Conservation (phyloP, 2,329 filamentous ascomycete species). For the Sarocladiaceae sp. region DNA sequence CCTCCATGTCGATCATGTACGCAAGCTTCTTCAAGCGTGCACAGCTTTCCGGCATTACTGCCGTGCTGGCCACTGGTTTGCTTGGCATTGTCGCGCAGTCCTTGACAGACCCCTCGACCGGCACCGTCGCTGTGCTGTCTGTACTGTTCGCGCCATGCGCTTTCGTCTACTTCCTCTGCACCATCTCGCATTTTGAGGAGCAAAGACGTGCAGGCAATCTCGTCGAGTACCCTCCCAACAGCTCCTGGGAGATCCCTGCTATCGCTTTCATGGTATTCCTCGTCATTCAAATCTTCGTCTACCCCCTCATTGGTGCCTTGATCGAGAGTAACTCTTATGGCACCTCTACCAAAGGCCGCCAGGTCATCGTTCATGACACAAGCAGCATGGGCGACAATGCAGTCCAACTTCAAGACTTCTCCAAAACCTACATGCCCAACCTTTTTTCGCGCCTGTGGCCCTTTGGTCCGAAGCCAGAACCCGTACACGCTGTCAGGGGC, state of each 20-base stretch:
- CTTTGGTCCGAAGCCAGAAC: conserved; percentile 40
- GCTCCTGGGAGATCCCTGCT: conserved; percentile 63
- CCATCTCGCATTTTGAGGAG: conserved; percentile 71
- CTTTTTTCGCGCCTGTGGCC: conserved; percentile 49
- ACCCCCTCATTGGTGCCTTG: conserved; percentile 67
- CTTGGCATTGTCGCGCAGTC: conserved; percentile 80
- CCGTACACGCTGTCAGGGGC: conserved; percentile 72
- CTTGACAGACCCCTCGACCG: conserved; percentile 54
- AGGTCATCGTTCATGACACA: conserved; percentile 28
- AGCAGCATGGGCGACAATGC: conserved; percentile 38
- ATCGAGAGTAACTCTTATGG: conserved; percentile 72
- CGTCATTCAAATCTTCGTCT: conserved; percentile 69
- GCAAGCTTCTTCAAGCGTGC: conserved; percentile 81
- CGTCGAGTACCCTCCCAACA: conserved; percentile 52
- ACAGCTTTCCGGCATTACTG: conserved; percentile 78
- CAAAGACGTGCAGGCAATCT: conserved; percentile 55
- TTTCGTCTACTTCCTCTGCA: conserved; percentile 73
- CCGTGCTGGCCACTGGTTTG: conserved; percentile 65
- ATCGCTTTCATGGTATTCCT: conserved; percentile 74
- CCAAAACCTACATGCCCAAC: conserved; percentile 69
- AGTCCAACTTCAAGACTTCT: conserved; percentile 65
- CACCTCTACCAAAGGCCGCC: conserved; percentile 59
- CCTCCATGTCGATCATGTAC: conserved; percentile 74
- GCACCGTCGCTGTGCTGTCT: conserved; percentile 61
- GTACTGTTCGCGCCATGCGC: conserved; percentile 82